Percentiles rank a stretch among this genome's conserved stretches.
These are phyloP conservation scores for Hericium erinaceus DNA, from an alignment of 768 basidiomycete species.

Conservation along the genomic window DNA sequence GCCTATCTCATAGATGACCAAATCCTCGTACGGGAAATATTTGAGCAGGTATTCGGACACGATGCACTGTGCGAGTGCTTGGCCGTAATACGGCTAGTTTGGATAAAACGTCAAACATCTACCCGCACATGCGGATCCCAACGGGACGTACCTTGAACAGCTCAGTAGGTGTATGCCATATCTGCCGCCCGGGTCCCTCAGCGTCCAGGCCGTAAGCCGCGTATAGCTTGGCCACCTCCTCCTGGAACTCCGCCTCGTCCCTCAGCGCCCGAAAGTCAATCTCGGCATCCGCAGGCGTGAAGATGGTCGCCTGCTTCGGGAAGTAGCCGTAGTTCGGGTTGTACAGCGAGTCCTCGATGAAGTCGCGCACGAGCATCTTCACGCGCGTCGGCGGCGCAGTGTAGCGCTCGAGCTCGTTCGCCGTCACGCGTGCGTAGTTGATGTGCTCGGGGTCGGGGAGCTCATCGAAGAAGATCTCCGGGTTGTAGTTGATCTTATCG, in stretches of 20 bases:
- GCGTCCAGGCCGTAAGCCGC: constrained; percentile 55
- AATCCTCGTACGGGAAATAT: constrained; percentile 93
- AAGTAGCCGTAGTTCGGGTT: constrained; percentile 99
- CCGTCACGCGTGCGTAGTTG: constrained; percentile 52
- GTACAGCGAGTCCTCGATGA: constrained; percentile 93
- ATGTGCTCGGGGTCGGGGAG: constrained; percentile 35
- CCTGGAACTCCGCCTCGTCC: constrained; percentile 70
- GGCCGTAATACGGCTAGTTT: constrained; percentile 85
- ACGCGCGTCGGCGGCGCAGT: constrained; percentile 64
- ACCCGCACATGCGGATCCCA: not conserved
- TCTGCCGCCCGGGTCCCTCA: constrained; percentile 72
- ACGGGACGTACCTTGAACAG: constrained; percentile 74
- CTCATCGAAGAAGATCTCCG: constrained; percentile 43
- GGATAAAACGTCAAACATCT: constrained; percentile 6
- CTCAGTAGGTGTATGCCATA: constrained; percentile 99
- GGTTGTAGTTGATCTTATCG: constrained; percentile 78
- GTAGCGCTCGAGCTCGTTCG: constrained; percentile 53
- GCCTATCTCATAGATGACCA: constrained; percentile 94
- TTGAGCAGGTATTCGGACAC: constrained; percentile 89
- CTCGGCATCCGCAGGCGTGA: constrained; percentile 47
- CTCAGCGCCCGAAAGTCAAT: constrained; percentile 65
- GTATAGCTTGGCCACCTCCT: constrained; percentile 71
- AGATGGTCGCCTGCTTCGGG: constrained; percentile 85
- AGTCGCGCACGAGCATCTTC: constrained; percentile 93
- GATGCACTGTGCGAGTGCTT: constrained; percentile 81